Percentiles rank a stretch among this genome's conserved stretches.
Conservation (phyloP, 805 yeast species). For the Hanseniaspora vineae region DNA sequence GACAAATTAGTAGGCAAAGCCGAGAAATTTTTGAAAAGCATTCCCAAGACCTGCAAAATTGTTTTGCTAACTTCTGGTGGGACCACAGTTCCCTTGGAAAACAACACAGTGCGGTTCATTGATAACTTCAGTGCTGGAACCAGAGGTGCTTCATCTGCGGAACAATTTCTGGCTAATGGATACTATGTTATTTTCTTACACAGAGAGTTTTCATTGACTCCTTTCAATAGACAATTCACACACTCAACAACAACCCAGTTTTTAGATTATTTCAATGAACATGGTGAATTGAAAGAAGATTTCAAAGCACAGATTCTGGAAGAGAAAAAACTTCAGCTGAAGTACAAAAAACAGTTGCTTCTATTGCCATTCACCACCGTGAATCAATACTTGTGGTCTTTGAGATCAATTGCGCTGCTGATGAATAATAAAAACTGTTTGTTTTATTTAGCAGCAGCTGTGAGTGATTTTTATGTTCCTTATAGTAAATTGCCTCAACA, state of each 20-base stretch:
- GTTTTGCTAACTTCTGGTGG: constrained; percentile 94
- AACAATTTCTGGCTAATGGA: constrained; percentile 70
- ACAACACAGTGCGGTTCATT: constrained; percentile 90
- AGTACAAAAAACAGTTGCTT: constrained; percentile 27
- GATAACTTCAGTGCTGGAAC: constrained; percentile 98
- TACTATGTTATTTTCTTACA: constrained; percentile 90
- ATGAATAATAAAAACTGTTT: constrained; percentile 51
- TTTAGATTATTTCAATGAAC: constrained; percentile 63
- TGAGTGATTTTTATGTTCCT: constrained; percentile 91
- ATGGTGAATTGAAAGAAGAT: constrained; percentile 45
- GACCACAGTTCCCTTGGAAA: constrained; percentile 93
- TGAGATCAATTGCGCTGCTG: constrained; percentile 50
- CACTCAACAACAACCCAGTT: constrained; percentile 69
- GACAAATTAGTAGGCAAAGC: constrained; percentile 46
- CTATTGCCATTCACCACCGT: constrained; percentile 87
- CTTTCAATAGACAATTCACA: constrained; percentile 82
- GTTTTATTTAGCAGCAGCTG: constrained; percentile 93
- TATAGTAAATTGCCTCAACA: constrained; percentile 78
- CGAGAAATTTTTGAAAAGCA: constrained; percentile 39
- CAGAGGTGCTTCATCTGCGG: constrained; percentile 93
- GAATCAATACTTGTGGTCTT: constrained; percentile 80
- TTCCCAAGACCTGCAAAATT: constrained; percentile 21
- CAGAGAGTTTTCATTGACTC: constrained; percentile 82
- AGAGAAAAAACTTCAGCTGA: constrained; percentile 34
- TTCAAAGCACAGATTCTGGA: constrained; percentile 48